These are phyloP conservation scores for Colletotrichum siamense DNA, from an alignment of 2,329 filamentous ascomycete genomes.

Conservation along the genomic window DNA sequence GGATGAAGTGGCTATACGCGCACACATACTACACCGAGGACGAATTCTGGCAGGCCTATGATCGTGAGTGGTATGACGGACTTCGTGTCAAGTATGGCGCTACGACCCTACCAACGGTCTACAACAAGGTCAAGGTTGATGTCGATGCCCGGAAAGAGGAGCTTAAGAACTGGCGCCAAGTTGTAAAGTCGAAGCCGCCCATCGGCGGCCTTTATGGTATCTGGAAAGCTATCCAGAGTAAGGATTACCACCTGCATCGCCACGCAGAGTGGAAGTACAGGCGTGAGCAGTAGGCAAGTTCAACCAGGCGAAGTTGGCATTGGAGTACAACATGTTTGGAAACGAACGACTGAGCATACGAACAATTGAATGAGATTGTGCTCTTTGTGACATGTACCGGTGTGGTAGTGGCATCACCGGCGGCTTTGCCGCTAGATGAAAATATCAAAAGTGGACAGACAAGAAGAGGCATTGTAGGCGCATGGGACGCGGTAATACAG, in stretches of 20 bases:
- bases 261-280: constrained; percentile 60
- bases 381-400: neutral
- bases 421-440: neutral
- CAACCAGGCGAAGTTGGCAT: neutral
- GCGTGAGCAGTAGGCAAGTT: constrained; percentile 23
- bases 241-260: constrained; percentile 60
- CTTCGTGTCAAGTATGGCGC: constrained; percentile 69
- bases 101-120: constrained; percentile 67
- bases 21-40: constrained; percentile 81
- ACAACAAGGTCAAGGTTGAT: constrained; percentile 71
- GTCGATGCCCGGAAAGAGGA: constrained; percentile 47
- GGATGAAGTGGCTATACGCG: constrained; percentile 88
- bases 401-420: neutral
- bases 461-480: neutral
- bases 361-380: neutral
- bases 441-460: neutral
- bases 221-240: constrained; percentile 62
- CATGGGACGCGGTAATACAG: neutral
- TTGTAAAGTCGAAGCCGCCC: constrained; percentile 56
- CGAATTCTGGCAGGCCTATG: constrained; percentile 73
- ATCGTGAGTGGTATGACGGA: constrained; percentile 62
- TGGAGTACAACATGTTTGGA: neutral
- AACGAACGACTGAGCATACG: neutral
- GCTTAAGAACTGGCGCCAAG: constrained; percentile 42
- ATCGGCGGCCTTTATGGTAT: constrained; percentile 66